Evolutionary conservation across 129 eudicot species (phyloP).

Genomic region (Scalesia atractyloides): DNA sequence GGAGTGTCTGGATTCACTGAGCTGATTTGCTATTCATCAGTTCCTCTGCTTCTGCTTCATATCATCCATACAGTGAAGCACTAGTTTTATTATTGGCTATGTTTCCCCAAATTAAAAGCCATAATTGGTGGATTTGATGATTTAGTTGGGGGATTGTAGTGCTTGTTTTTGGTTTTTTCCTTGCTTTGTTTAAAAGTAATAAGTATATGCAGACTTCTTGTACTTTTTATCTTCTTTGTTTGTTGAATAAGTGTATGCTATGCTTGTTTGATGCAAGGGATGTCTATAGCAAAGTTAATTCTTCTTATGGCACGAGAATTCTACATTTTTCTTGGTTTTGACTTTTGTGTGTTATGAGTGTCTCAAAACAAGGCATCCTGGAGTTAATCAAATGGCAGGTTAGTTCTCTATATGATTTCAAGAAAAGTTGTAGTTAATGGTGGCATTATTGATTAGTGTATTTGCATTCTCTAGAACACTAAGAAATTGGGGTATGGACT

Average conservation of each 20-base stretch:
- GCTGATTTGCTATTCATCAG: conserved; percentile 32
- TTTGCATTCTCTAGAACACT: neutral
- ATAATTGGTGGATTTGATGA: conserved; percentile 6
- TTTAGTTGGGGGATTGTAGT: conserved; percentile 26
- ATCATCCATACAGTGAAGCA: conserved; percentile 38
- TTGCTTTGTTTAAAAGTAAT: conserved; percentile 37
- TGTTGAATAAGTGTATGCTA: conserved; percentile 39
- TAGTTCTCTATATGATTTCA: neutral
- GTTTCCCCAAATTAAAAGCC: conserved; percentile 3
- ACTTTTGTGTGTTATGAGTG: neutral
- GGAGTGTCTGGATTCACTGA: conserved; percentile 34
- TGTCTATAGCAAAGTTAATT: conserved; percentile 30
- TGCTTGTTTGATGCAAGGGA: conserved; percentile 44
- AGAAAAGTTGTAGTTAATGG: neutral
- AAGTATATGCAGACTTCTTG: conserved; percentile 30
- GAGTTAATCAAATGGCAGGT: neutral
- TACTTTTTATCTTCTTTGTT: conserved; percentile 1
- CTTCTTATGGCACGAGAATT: conserved; percentile 7
- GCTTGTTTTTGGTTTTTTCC: conserved; percentile 19
- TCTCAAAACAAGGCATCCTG: neutral
- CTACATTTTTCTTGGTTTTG: neutral
- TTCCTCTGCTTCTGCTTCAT: conserved; percentile 38
- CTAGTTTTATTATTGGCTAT: neutral
- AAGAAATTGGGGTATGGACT: neutral
- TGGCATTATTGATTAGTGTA: neutral